Percentiles rank a stretch among this genome's conserved stretches.
Evolutionary conservation across 2,329 filamentous ascomycete genomes (phyloP).

Genomic region (Triangularia verruculosa): DNA sequence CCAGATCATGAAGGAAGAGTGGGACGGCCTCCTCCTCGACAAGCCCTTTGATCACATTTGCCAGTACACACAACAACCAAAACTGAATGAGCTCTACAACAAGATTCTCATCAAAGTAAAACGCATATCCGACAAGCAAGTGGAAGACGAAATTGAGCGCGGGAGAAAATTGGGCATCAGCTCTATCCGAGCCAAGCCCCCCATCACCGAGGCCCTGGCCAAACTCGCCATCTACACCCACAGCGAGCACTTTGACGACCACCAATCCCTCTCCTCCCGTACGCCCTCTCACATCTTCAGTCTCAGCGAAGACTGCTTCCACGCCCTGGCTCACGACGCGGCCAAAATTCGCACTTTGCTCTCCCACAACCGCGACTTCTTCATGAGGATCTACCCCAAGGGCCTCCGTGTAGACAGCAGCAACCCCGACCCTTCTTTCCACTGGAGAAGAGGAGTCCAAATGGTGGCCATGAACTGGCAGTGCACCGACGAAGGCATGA

Average conservation of each 20-base stretch:
- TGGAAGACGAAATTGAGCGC: constrained; percentile 28
- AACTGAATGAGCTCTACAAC: constrained; percentile 66
- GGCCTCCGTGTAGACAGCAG: constrained; percentile 76
- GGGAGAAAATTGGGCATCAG: constrained; percentile 29
- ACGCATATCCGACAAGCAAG: constrained; percentile 43
- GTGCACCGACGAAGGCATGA: constrained; percentile 87
- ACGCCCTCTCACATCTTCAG: constrained; percentile 75
- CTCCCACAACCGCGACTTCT: constrained; percentile 78
- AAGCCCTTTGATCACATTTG: constrained; percentile 48
- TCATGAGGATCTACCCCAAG: constrained; percentile 91
- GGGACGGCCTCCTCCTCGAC: constrained; percentile 72
- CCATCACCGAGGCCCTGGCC: constrained; percentile 69
- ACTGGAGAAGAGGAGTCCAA: constrained; percentile 92
- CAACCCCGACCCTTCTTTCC: constrained; percentile 90
- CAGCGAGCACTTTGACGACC: constrained; percentile 74
- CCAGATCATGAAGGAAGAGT: constrained; percentile 86
- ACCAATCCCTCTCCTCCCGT: constrained; percentile 62
- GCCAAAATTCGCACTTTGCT: constrained; percentile 55
- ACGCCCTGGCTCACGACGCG: constrained; percentile 38
- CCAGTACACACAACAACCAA: constrained; percentile 58
- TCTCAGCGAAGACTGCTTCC: constrained; percentile 77
- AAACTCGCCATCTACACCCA: constrained; percentile 81
- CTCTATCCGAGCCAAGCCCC: constrained; percentile 44
- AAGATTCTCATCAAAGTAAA: constrained; percentile 88
- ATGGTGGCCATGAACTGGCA: constrained; percentile 99